Base-by-base conservation (phyloP, 2,329 filamentous ascomycete species). In the Diplodia scrobiculata region DNA sequence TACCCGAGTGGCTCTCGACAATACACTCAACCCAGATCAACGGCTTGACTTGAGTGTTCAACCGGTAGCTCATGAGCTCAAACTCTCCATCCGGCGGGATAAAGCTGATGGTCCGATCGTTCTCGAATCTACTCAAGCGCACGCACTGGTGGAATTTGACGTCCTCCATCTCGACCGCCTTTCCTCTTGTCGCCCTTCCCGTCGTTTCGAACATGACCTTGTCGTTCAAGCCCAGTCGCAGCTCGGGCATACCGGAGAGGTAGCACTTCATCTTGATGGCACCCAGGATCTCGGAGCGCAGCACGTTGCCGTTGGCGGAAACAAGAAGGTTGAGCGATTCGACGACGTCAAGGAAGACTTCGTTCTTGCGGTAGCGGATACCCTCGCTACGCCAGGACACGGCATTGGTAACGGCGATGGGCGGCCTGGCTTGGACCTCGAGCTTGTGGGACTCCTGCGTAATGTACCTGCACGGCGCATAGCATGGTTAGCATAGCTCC, bases 231-330 rank as follows among this genome's bases (percentile, higher is more conserved):
- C 95, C 95, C 60, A 99, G 80, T 32, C 95, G 89, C 74, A 99
- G 80, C 80, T 99, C 95, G 11, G 95, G 95, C 95, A 99, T 99
- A 67, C 95, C 95, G 54, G 92, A 97, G 17, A 99, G 84, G 76
- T 99, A 99, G 81, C 95, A 99, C 81, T 99, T 99, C 95, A 99
- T 97, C 83, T 99, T 99, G 79, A 99, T 89, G 51, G 95, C 93
- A 65, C 95, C 95, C 27, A 99, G 84, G 72, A 99, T 99, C 81
- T 99, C 95, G 7, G 92, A 97, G 27, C 95, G 90, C 68, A 99
- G 83, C 4, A 99, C 95, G 76, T 97, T 98, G 78, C 95, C 95
- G 73, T 92, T 96, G 65, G 93, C 87, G 64, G 92, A 96, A 21
- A 99, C 95, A 21, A 99, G 87, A 41, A 99, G 87, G 80, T 99